Evolutionary conservation across 1,139 yeast genomes (phyloP), one percentile per base, ranked within the genome.

Genomic region (Zygosaccharomyces sapae): DNA sequence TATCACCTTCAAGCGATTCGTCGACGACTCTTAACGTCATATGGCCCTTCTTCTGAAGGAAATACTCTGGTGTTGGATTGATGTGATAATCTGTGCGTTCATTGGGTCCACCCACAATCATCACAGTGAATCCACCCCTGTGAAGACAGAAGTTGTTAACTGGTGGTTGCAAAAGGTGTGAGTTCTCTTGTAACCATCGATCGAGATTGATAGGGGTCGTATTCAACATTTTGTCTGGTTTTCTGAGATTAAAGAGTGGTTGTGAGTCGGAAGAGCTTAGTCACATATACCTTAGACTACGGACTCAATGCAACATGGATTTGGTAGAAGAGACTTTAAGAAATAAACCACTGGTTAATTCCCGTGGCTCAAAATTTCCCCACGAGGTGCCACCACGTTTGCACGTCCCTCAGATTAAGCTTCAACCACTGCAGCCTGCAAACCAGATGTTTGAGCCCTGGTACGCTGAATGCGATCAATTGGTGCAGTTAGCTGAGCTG

Each of bases 31-130:
- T 81, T 53, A 90, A 73, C 27, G 86, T 77, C 95, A 90, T 89
- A 30, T 75, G 72, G 1, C 97, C 97, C 66, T 87, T 86, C 63
- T 84, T 77, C 73, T 85, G 94, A 66, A 85, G 83, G 66, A 90
- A 90, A 77, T 89, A 90, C 61, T 89, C 97, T 0, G 97, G 97
- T 0, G 97, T 90, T 59, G 87, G 95, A 62, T 90, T 90, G 46
- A 90, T 79, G 63, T 90, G 97, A 66, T 87, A 90, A 63, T 90
- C 97, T 0, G 96, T 88, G 51, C 97, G 75, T 60, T 83, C 95
- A 65, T 90, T 90, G 1, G 97, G 97, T 0, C 97, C 97, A 5
- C 97, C 97, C 2, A 90, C 95, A 43, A 80, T 74, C 97, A 90
- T 90, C 38, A 88, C 87, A 0, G 97, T 89, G 62, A 86, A 86